Percentiles rank a stretch among this genome's conserved stretches.
phyloP scores from a whole-genome alignment of 768 basidiomycete genomes.

The Auriscalpium vulgare region DNA sequence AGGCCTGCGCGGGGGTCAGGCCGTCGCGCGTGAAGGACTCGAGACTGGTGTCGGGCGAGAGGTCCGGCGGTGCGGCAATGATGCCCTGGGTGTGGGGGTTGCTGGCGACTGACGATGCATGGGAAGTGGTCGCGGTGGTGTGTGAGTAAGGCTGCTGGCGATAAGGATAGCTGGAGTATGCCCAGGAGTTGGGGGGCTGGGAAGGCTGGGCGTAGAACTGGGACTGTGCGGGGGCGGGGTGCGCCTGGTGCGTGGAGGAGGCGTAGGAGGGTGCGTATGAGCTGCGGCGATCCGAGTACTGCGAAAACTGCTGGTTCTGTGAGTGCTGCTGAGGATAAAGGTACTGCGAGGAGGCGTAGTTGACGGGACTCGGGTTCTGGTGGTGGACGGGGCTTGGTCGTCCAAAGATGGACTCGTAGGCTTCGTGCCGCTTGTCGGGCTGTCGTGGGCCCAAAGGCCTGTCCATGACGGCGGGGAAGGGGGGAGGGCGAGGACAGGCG shows the following conservation, averaged over 20 bases:
- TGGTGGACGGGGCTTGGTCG: conserved; percentile 58
- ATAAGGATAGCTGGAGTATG: conserved; percentile 22
- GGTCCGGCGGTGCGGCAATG: conserved; percentile 39
- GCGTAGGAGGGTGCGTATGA: conserved; percentile 35
- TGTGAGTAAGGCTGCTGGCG: conserved; percentile 23
- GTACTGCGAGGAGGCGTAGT: conserved; percentile 18
- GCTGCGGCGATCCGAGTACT: conserved; percentile 35
- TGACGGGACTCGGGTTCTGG: conserved; percentile 20
- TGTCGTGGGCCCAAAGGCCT: conserved; percentile 51
- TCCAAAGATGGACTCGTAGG: conserved; percentile 86
- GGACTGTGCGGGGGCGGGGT: conserved; percentile 25
- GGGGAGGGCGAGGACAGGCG: neutral
- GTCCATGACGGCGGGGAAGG: conserved; percentile 30
- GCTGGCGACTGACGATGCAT: conserved; percentile 42
- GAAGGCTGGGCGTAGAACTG: conserved; percentile 28
- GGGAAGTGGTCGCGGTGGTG: conserved; percentile 27
- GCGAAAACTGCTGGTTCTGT: conserved; percentile 24
- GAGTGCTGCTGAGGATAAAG: conserved; percentile 29
- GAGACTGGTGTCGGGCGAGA: conserved; percentile 38
- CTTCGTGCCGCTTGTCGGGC: conserved; percentile 68
- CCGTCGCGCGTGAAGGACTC: conserved; percentile 41
- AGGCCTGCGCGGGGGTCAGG: conserved; percentile 72
- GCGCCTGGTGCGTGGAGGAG: conserved; percentile 18
- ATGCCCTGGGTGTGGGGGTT: conserved; percentile 37
- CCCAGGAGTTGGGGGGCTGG: conserved; percentile 18